Conservation (phyloP, 345 rosid species). For the Microthlaspi erraticum region DNA sequence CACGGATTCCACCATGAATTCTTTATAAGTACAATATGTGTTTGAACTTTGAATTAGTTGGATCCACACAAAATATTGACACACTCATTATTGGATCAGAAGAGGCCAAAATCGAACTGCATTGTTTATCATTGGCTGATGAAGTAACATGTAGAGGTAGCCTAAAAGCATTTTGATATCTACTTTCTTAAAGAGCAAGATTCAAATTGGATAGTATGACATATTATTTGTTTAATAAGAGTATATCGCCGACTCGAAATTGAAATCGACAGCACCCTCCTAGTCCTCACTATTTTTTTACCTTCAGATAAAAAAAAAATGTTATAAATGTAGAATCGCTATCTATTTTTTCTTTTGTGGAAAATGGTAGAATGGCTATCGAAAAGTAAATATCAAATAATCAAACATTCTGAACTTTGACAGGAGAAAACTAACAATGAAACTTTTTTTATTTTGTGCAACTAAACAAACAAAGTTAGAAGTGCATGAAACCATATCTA, state of each 20-base stretch:
- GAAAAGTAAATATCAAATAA: background rate
- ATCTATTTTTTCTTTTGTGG: too few species aligned
- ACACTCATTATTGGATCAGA: background rate
- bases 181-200: background rate
- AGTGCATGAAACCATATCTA: background rate
- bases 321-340: background rate
- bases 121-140: background rate
- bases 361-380: too few species aligned
- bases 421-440: conserved; percentile 8
- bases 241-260: conserved; percentile 3
- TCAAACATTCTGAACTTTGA: background rate
- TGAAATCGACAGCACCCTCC: background rate
- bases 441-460: too few species aligned
- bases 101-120: background rate
- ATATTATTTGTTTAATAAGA: background rate
- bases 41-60: background rate
- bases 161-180: conserved; percentile 5
- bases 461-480: too few species aligned
- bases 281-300: too few species aligned
- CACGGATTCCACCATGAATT: background rate
- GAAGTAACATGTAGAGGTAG: background rate
- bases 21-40: background rate
- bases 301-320: too few species aligned
- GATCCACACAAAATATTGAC: background rate
- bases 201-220: background rate